Percentiles rank a stretch among this genome's conserved stretches.
Conservation (phyloP, 768 basidiomycete species). For the Psilocybe azurescens region DNA sequence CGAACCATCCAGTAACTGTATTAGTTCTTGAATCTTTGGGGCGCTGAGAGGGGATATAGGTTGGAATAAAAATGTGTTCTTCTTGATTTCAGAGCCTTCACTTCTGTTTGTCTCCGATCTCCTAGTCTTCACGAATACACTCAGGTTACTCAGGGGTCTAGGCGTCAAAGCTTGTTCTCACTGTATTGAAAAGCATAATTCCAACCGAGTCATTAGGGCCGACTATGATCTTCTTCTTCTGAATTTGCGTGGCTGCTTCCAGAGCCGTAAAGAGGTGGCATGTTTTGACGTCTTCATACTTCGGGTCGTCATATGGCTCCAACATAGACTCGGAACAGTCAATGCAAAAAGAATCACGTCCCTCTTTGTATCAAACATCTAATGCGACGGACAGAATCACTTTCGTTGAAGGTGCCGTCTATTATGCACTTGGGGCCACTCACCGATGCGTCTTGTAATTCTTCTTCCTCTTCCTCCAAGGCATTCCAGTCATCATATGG, state of each 20-base stretch:
- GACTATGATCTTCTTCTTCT: constrained; percentile 88
- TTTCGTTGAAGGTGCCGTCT: background rate
- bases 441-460: constrained; percentile 75
- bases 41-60: constrained; percentile 80
- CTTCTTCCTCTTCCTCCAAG: constrained; percentile 82
- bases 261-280: constrained; percentile 83
- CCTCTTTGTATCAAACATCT: constrained; percentile 75
- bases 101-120: constrained; percentile 42
- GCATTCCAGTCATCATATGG: constrained; percentile 84
- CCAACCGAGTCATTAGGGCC: constrained; percentile 92
- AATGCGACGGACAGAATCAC: constrained; percentile 8
- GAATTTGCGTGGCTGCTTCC: constrained; percentile 82
- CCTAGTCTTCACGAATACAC: constrained; percentile 40
- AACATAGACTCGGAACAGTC: constrained; percentile 95
- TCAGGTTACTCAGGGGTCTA: constrained; percentile 1
- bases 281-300: constrained; percentile 68
- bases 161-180: constrained; percentile 42
- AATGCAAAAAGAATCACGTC: constrained; percentile 94
- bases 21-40: constrained; percentile 79
- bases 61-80: constrained; percentile 74
- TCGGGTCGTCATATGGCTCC: constrained; percentile 64
- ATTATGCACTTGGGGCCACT: constrained; percentile 17
- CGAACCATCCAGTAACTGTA: constrained; percentile 78
- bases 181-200: constrained; percentile 92
- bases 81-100: constrained; percentile 67